Base-by-base conservation (phyloP, 2,329 filamentous ascomycete genomes). In the Botrytis paeoniae region DNA sequence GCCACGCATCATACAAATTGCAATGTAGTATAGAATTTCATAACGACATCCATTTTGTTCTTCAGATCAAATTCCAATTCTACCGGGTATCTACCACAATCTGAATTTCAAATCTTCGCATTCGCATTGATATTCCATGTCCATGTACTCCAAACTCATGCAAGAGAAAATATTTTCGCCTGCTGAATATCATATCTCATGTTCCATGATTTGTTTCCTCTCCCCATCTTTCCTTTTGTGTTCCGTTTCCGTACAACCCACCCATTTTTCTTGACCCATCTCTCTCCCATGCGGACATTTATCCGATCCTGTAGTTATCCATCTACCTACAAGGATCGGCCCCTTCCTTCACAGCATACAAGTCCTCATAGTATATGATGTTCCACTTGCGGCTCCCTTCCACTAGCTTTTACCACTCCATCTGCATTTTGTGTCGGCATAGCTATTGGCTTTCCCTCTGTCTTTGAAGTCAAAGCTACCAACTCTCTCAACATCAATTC, bases 401-500 rank as follows among this genome's bases (percentile, higher is more conserved):
- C 79, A 66, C 75, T 81, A 8, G 77, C 79, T 69, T 80, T 80
- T 12, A 79, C 73, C 3, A 78, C 76, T 16, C 77, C 76, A 62
- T 76, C 74, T 9, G 69, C 72, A 16, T 75, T 75, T 57, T 78
- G 73, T 61, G 76, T 72, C 14, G 79, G 75, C 61, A 80, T 75
- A 6, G 76, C 71, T 2, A 80, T 75, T 37, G 82, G 80, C 20
- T 76, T 75, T 25, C 86, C 85, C 63, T 84, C 84, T 35, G 82
- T 85, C 79, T 86, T 85, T 65, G 84, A 85, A 16, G 89, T 88
- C 35, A 91, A 82, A 45, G 80, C 79, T 29, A 89, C 76, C 60
- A 91, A 83, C 79, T 91, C 91, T 76, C 87, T 86, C 75, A 95
- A 86, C 94, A 97, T 97, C 69, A 89, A 82, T 32, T 94, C 91